Conservation (phyloP, 1,284 basidiomycete species). For the Thecaphora thlaspeos region DNA sequence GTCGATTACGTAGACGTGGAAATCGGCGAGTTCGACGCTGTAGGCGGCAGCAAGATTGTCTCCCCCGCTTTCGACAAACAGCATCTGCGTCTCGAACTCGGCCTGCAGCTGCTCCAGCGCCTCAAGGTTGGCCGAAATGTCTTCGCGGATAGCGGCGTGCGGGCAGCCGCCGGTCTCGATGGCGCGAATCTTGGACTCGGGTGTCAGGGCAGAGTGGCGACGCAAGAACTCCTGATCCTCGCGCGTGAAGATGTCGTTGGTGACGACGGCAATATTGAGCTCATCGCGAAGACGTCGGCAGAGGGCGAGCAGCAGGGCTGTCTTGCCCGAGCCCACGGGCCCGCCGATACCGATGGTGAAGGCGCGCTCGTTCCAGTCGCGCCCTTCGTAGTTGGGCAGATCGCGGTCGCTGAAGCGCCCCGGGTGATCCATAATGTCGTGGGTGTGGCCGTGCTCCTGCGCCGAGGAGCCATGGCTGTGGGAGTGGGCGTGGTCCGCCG, state of each 20-base stretch:
- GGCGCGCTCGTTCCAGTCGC: slow-evolving; percentile 88
- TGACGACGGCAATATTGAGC: slow-evolving; percentile 78
- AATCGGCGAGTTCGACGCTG: slow-evolving; percentile 91
- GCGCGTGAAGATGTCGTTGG: slow-evolving; percentile 63
- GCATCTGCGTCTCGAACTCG: slow-evolving; percentile 62
- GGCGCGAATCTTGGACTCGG: slow-evolving; percentile 77
- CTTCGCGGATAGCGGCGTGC: slow-evolving; percentile 68
- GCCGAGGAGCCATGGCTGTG: slow-evolving; percentile 24
- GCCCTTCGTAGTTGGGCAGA: slow-evolving; percentile 77
- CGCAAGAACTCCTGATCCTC: slow-evolving; percentile 98
- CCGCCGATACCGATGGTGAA: slow-evolving; percentile 98
- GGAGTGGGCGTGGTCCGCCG: slow-evolving; percentile 18
- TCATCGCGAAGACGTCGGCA: slow-evolving; percentile 77
- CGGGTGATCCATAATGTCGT: slow-evolving; percentile 56
- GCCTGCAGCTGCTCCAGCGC: slow-evolving; percentile 92
- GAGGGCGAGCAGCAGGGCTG: slow-evolving; percentile 87
- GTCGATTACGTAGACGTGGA: slow-evolving; percentile 68
- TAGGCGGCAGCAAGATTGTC: slow-evolving; percentile 96
- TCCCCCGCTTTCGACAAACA: slow-evolving; percentile 92
- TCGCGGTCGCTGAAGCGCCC: slow-evolving; percentile 92
- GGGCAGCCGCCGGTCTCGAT: slow-evolving; percentile 74
- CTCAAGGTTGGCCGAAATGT: slow-evolving; percentile 94
- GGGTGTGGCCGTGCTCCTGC: slow-evolving; percentile 53
- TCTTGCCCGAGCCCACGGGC: slow-evolving; percentile 94
- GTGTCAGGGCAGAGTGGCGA: slow-evolving; percentile 80